Conservation (phyloP, 1,284 basidiomycete genomes). For the Fomitopsis palustris region DNA sequence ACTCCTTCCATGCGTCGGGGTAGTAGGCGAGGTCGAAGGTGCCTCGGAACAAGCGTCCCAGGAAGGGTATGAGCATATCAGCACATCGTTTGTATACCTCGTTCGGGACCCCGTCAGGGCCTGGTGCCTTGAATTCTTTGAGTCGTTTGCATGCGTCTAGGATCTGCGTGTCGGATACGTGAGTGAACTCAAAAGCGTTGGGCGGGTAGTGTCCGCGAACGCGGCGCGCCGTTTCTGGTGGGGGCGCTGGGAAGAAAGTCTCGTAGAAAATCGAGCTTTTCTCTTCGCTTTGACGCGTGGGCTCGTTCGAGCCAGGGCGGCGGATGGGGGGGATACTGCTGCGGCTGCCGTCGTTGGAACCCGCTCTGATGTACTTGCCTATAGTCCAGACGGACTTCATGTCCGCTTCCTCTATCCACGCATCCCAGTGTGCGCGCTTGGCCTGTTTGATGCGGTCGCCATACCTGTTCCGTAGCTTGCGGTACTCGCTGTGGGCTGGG, state of each 20-base stretch:
- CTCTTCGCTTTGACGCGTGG: constrained; percentile 17
- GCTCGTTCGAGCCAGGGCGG: background rate
- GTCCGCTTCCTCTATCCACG: background rate
- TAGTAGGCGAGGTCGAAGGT: constrained; percentile 25
- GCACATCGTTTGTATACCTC: constrained; percentile 25
- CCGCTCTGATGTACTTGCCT: constrained; percentile 20
- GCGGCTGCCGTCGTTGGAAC: constrained; percentile 27
- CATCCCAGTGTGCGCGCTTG: constrained; percentile 32
- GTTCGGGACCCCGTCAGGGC: constrained; percentile 28
- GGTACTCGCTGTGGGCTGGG: constrained; percentile 21
- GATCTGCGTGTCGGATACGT: constrained; percentile 23
- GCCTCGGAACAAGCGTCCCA: constrained; percentile 29
- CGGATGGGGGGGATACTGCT: constrained; percentile 29
- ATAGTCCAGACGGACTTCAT: too few relatives aligned
- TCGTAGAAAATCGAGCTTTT: constrained; percentile 25
- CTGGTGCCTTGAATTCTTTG: constrained; percentile 10
- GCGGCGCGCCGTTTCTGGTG: constrained; percentile 6
- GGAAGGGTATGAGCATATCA: constrained; percentile 22
- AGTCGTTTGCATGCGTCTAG: constrained; percentile 8
- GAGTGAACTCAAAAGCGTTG: constrained; percentile 14
- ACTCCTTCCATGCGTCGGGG: constrained; percentile 28
- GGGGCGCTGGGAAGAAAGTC: constrained; percentile 29
- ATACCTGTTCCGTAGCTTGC: constrained; percentile 23
- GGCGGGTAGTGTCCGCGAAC: constrained; percentile 16
- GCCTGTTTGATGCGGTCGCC: constrained; percentile 21